Evolutionary conservation across 139 green algal genomes (phyloP).

Genomic region (Chlamydomonas applanata): DNA sequence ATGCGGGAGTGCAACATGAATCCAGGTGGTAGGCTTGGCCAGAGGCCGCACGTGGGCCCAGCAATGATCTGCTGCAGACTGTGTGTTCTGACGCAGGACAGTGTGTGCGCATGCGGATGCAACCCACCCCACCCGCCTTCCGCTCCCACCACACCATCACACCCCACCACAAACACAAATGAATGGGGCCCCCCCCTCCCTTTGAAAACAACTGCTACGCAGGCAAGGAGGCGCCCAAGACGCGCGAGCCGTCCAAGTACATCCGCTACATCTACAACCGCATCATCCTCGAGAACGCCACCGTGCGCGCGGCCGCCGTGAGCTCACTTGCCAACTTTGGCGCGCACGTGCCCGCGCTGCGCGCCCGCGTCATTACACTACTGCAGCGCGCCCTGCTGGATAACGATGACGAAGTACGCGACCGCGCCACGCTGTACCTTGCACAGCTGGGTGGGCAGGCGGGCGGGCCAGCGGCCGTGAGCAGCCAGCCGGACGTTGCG

Average conservation of each 20-base stretch:
- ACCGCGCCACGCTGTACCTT: slow-evolving; percentile 92
- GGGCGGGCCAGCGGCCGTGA: slow-evolving; percentile 47
- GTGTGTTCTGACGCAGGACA: too few relatives aligned
- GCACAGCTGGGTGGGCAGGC: slow-evolving; percentile 72
- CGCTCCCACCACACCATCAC: too few relatives aligned
- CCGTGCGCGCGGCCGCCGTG: slow-evolving; percentile 92
- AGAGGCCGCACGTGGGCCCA: too few relatives aligned
- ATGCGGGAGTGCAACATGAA: too few relatives aligned
- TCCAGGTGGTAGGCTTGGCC: too few relatives aligned
- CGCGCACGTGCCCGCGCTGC: slow-evolving; percentile 55
- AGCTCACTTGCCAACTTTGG: slow-evolving; percentile 89
- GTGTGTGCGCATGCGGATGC: too few relatives aligned
- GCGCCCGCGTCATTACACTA: slow-evolving; percentile 79
- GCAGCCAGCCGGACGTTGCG: slow-evolving; percentile 56
- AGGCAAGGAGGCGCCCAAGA: slow-evolving; percentile 53
- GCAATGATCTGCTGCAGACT: too few relatives aligned
- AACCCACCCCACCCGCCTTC: too few relatives aligned
- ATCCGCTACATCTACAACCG: slow-evolving; percentile 99
- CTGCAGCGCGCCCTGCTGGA: slow-evolving; percentile 91
- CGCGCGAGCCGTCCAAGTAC: slow-evolving; percentile 75
- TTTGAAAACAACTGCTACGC: neutral
- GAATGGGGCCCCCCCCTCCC: too few relatives aligned
- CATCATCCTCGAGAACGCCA: slow-evolving; percentile 98
- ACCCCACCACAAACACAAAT: too few relatives aligned
- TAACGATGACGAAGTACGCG: slow-evolving; percentile 97